These are phyloP conservation scores for Sanghuangporus weigelae DNA, from an alignment of 1,284 basidiomycete species.

Conservation along the genomic window DNA sequence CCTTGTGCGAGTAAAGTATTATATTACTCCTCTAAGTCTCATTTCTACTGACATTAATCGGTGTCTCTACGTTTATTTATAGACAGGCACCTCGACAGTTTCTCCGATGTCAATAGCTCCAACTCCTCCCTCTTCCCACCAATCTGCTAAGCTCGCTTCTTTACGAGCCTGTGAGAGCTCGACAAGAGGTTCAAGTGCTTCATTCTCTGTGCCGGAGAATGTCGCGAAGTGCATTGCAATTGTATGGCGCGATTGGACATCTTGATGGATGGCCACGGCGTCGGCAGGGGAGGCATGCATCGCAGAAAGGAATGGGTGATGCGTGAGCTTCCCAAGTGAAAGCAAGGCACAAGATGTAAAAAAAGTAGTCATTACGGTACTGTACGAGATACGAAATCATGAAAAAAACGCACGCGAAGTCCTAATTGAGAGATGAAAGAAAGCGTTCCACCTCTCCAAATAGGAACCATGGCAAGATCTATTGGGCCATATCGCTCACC, in stretches of 20 bases:
- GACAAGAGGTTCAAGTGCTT: constrained; percentile 32
- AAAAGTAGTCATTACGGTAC: background rate
- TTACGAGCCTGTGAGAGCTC: constrained; percentile 26
- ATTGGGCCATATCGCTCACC: constrained; percentile 30
- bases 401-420: constrained; percentile 23
- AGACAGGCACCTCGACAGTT: constrained; percentile 20
- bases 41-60: background rate
- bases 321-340: constrained; percentile 16
- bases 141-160: constrained; percentile 22
- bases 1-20: no score
- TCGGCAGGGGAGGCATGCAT: constrained; percentile 28
- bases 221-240: constrained; percentile 38
- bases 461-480: constrained; percentile 32
- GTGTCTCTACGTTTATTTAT: background rate
- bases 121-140: constrained; percentile 30
- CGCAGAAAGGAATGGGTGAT: constrained; percentile 24
- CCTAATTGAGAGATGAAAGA: constrained; percentile 27
- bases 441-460: constrained; percentile 31
- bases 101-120: constrained; percentile 29
- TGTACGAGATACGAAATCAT: background rate
- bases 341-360: background rate
- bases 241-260: constrained; percentile 31
- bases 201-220: constrained; percentile 32
- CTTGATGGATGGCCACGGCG: constrained; percentile 26
- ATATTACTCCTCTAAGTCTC: no score